Evolutionary conservation across 352 stramenopile genomes (phyloP).

Genomic region (Aphanomyces euteiches): DNA sequence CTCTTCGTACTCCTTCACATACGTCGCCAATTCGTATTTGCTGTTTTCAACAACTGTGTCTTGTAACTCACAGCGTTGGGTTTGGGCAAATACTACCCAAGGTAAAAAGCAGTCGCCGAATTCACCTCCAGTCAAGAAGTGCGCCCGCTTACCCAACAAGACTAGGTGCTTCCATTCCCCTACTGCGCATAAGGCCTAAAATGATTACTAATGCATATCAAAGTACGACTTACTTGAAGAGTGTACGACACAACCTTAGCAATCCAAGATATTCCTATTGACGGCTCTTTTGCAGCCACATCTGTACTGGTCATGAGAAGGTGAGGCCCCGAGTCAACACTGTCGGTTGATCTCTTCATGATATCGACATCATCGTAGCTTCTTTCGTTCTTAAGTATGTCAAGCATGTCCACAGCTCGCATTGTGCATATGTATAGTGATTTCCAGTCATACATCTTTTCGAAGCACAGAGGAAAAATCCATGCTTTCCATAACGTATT

Average conservation of each 20-base stretch:
- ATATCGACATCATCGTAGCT: slow-evolving; percentile 9
- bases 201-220: slow-evolving; percentile 4
- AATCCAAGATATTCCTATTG: slow-evolving; percentile 15
- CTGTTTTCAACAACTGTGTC: slow-evolving; percentile 35
- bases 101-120: slow-evolving; percentile 52
- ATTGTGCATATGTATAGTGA: slow-evolving; percentile 18
- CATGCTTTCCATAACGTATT: slow-evolving; percentile 22
- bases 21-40: slow-evolving; percentile 38
- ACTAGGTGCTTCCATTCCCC: slow-evolving; percentile 25
- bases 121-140: slow-evolving; percentile 12
- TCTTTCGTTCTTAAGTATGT: not conserved
- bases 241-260: slow-evolving; percentile 2
- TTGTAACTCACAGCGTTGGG: slow-evolving; percentile 49
- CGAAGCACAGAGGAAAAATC: slow-evolving; percentile 15
- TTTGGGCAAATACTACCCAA: slow-evolving; percentile 57
- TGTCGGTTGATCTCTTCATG: not conserved
- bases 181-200: slow-evolving; percentile 16
- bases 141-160: slow-evolving; percentile 14
- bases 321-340: not conserved
- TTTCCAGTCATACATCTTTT: slow-evolving; percentile 9
- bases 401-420: slow-evolving; percentile 18
- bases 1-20: slow-evolving; percentile 51
- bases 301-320: not conserved
- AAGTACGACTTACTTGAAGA: slow-evolving; percentile 14
- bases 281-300: not conserved